A percentile compares a stretch with the other conserved stretches of the same genome.
phyloP scores from a whole-genome alignment of 1,284 basidiomycete species.

The Fomes fomentarius region DNA sequence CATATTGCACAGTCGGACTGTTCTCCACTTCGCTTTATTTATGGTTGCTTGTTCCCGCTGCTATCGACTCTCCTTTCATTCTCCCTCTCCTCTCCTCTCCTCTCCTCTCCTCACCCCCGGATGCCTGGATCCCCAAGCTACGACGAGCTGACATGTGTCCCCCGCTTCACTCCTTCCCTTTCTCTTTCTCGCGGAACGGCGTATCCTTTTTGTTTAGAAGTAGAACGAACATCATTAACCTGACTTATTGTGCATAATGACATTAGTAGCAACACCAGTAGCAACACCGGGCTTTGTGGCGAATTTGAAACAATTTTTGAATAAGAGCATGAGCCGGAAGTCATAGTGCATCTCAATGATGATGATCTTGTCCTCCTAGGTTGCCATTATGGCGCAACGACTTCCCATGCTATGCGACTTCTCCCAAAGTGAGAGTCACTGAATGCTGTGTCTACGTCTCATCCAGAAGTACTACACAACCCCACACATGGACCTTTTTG shows the following conservation, averaged over 20 bases:
- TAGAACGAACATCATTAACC: conserved; percentile 24
- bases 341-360: too few relatives aligned
- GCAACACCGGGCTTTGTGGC: too few relatives aligned
- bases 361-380: too few relatives aligned
- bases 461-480: too few relatives aligned
- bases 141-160: not conserved
- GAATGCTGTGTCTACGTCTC: too few relatives aligned
- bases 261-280: conserved; percentile 3
- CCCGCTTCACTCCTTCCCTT: conserved; percentile 5
- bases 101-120: not conserved
- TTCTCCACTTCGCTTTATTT: conserved; percentile 24
- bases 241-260: conserved; percentile 27
- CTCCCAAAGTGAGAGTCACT: too few relatives aligned
- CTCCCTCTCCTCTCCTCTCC: not conserved
- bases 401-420: too few relatives aligned
- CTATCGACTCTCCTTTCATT: conserved; percentile 8
- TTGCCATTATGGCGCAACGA: too few relatives aligned
- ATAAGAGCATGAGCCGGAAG: too few relatives aligned
- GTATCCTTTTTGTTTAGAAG: conserved; percentile 14
- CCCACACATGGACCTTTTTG: too few relatives aligned
- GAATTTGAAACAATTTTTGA: too few relatives aligned
- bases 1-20: conserved; percentile 3
- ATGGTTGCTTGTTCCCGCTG: conserved; percentile 23
- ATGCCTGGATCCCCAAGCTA: not conserved
- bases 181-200: conserved; percentile 4